Evolutionary conservation across 441 rosid genomes (phyloP).

Genomic region (Erodium moschatum): DNA sequence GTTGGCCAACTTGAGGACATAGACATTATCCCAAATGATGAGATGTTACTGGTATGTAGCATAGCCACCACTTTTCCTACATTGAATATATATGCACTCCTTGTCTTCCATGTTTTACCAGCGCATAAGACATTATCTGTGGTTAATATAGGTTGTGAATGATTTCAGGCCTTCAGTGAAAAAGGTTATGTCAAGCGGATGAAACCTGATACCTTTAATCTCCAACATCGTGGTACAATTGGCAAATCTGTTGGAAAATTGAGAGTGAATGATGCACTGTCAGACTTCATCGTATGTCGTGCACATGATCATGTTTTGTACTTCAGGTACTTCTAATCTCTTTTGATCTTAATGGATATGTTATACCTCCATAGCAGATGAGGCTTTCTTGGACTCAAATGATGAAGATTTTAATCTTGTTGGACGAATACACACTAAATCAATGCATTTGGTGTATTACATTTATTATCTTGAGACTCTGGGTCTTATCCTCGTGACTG

Average conservation of each 20-base stretch:
- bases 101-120: neutral
- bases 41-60: constrained; percentile 66
- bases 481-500: neutral
- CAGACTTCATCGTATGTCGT: constrained; percentile 81
- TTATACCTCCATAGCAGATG: neutral
- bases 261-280: constrained; percentile 80
- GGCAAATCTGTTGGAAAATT: constrained; percentile 96
- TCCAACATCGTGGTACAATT: constrained; percentile 88
- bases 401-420: neutral
- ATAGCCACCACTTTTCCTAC: constrained; percentile 12
- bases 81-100: neutral
- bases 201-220: constrained; percentile 82
- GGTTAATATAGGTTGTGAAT: constrained; percentile 14
- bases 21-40: constrained; percentile 90
- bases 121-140: constrained; percentile 1
- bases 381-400: neutral
- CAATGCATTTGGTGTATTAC: neutral
- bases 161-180: constrained; percentile 77
- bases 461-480: neutral
- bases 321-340: constrained; percentile 51
- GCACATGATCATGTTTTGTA: constrained; percentile 88
- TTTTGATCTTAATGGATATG: neutral
- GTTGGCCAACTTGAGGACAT: constrained; percentile 79
- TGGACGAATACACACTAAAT: neutral
- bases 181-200: constrained; percentile 94